Evolutionary conservation across 108 stramenopile genomes (phyloP), one percentile per base, ranked within the genome.

Genomic region (Nannochloropsis gaditana): DNA sequence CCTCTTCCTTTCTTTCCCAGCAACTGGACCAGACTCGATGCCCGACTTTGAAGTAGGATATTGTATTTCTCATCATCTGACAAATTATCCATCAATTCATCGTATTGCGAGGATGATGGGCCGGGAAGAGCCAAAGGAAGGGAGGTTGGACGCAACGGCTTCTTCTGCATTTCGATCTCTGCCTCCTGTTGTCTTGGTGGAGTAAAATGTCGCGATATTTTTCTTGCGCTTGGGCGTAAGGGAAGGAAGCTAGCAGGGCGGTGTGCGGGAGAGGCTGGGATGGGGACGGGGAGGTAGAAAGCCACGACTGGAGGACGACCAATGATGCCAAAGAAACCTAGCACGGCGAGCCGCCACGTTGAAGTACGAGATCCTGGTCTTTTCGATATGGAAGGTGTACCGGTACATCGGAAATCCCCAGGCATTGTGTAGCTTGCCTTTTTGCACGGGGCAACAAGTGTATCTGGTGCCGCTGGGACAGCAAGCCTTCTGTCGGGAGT

Each of bases 61-160:
- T 90, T 90, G 73, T 90, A 90, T 82, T 86, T 90, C 11, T 90
- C 89, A 42, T 43, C 43, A 9, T 90, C 89, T 19, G 86, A 79
- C 11, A 90, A 47, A 2, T 83, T 83, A 45, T 89, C 89, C 84
- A 89, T 80, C 5, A 89, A n/a, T n/a, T 73, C 59, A n/a, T 73
- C 8, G 59, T 73, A 73, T n/a, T 73, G 59, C 19, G 59, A 73
- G 59, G 59, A 73, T 31, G 31, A 31, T 31, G 31, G 31, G 31
- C 31, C 31, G 59, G 59, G 59, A n/a, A 73, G n/a, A 4, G 59
- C 59, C n/a, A 73, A n/a, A 73, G 59, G 59, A 73, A 73, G 59
- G 8, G 59, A n/a, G 59, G n/a, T 3, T 73, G 59, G 59, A 73
- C 15, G 59, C 19, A 6, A 2, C n/a, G 15, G 59, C 8, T 73